A percentile compares a stretch with the other conserved stretches of the same genome.
Conservation (phyloP, 768 basidiomycete genomes). For the Nevesoporus exiguus region DNA sequence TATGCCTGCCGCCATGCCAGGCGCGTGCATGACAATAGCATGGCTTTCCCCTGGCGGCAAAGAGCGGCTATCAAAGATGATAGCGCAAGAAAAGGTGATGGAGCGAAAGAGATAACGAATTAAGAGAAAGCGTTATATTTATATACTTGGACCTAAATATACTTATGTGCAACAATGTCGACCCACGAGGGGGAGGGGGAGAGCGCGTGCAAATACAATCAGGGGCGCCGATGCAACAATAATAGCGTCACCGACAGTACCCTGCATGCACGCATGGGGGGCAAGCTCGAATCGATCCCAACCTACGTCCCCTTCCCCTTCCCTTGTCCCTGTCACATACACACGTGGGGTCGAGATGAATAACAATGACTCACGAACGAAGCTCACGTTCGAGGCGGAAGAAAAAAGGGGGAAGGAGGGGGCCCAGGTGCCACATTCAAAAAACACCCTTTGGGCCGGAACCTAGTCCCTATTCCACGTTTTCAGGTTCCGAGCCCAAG, state of each 20-base stretch:
- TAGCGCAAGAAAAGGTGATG: neutral
- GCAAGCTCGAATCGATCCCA: neutral
- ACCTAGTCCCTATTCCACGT: constrained; percentile 11
- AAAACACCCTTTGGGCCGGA: constrained; percentile 8
- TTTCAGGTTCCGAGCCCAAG: constrained; percentile 14
- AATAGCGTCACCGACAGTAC: neutral
- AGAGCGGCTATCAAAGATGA: no score
- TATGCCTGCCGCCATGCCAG: neutral
- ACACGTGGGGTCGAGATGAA: constrained; percentile 13
- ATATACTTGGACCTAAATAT: constrained; percentile 15
- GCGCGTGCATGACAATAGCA: neutral
- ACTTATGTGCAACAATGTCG: constrained; percentile 1
- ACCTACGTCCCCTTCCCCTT: neutral
- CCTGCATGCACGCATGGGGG: constrained; percentile 3
- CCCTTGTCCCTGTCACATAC: neutral
- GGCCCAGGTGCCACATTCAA: constrained; percentile 14
- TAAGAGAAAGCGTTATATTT: constrained; percentile 4
- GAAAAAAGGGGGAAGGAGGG: neutral
- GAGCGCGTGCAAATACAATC: constrained; percentile 8
- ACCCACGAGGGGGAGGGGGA: neutral
- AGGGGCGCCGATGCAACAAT: constrained; percentile 2
- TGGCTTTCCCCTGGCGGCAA: neutral
- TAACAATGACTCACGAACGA: constrained; percentile 16
- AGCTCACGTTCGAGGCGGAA: constrained; percentile 11
- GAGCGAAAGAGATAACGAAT: neutral